Evolutionary conservation across 805 yeast genomes (phyloP), one percentile per base, ranked within the genome.

Genomic region (Starmerella khaoyaiensis): DNA sequence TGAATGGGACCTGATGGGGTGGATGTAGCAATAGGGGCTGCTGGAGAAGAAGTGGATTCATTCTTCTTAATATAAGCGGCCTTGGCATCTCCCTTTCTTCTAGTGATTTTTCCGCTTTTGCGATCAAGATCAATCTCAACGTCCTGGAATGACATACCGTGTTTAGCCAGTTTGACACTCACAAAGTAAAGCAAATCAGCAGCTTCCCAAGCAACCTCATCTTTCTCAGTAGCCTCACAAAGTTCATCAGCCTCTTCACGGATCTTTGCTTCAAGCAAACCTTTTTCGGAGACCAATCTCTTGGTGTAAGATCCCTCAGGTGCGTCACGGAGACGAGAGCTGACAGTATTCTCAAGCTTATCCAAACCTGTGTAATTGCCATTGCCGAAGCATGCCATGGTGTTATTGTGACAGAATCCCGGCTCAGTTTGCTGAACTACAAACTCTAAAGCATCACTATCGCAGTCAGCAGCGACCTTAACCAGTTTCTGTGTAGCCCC

Each of bases 31-130:
- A 11, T 15, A 5, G 33, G 29, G 4, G 30, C 33, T 3, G 31
- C 22, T 23, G 24, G 20, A 7, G 21, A 15, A 5, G 33, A 28
- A 12, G 17, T 11, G 22, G 31, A 26, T 10, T 28, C 37, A 5
- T 34, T 19, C 23, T 22, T 19, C 27, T 21, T 5, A 14, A 33
- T 12, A 26, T 31, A 36, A 7, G 41, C 18, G 22, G 5, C 17
- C 61, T 87, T 87, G 31, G 98, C 97, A 62, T 90, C 95, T 36
- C 98, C 98, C 60, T 76, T 79, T 57, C 98, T 72, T 61, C 98
- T 74, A 2, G 94, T 75, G 41, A 90, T 83, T 61, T 87, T 87
- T 53, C 76, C 62, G 32, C 82, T 70, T 65, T 90, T 90, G 55
- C 76, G 59, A 54, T 82, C 86, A 54, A 90, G 67, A 59, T 87